Evolutionary conservation across 2,329 filamentous ascomycete genomes (phyloP).

Genomic region (Ascochyta lentis): DNA sequence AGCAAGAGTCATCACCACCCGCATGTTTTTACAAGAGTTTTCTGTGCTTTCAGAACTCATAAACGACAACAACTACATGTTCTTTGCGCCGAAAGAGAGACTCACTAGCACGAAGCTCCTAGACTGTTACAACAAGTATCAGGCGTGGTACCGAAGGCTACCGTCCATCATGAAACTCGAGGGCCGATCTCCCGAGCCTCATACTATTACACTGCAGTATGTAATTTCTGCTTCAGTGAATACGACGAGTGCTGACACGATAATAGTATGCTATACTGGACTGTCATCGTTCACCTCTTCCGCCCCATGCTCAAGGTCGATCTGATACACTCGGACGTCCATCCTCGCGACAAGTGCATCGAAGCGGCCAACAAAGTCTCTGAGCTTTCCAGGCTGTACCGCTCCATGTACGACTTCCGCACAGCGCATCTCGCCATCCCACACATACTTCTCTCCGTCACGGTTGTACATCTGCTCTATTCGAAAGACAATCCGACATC

Average conservation of each 20-base stretch:
- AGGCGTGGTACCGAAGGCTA: constrained; percentile 74
- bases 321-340: constrained; percentile 63
- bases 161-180: constrained; percentile 67
- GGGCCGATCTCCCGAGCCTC: constrained; percentile 64
- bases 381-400: constrained; percentile 51
- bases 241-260: constrained; percentile 17
- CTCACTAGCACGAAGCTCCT: constrained; percentile 70
- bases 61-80: constrained; percentile 72
- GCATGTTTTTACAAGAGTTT: constrained; percentile 59
- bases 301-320: constrained; percentile 73
- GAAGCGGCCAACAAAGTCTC: constrained; percentile 55
- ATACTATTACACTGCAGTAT: constrained; percentile 77
- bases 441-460: constrained; percentile 51
- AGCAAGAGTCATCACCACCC: constrained; percentile 34
- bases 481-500: constrained; percentile 48
- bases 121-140: constrained; percentile 70
- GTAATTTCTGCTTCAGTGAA: constrained; percentile 43
- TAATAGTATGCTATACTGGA: constrained; percentile 70
- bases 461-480: constrained; percentile 55
- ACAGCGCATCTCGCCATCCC: constrained; percentile 49
- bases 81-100: constrained; percentile 73
- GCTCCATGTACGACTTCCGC: constrained; percentile 53
- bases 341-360: constrained; percentile 71
- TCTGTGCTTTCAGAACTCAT: constrained; percentile 76
- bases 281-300: constrained; percentile 75